A percentile compares a stretch with the other conserved stretches of the same genome.
Evolutionary conservation across 2,329 filamentous ascomycete genomes (phyloP).

Genomic region (Tolypocladium capitatum): DNA sequence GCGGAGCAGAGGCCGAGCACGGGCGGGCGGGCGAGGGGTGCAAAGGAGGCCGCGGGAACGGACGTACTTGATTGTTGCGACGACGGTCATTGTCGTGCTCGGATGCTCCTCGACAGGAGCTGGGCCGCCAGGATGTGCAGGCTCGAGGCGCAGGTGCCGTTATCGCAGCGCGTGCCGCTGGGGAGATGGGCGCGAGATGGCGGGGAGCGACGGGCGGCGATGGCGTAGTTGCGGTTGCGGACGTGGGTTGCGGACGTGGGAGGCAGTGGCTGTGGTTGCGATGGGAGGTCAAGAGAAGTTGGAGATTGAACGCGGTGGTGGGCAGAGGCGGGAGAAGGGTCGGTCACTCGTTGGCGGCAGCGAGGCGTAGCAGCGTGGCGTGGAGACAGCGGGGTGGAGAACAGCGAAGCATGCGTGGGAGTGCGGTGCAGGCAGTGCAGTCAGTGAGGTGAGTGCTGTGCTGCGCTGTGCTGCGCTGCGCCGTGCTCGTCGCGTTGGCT

Average conservation of each 20-base stretch:
- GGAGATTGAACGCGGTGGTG: background rate
- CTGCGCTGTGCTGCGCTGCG: background rate
- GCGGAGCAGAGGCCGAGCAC: background rate
- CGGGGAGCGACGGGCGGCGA: conserved; percentile 1
- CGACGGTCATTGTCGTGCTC: conserved; percentile 39
- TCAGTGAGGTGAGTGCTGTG: background rate
- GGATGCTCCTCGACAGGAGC: conserved; percentile 25
- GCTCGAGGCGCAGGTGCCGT: conserved; percentile 2
- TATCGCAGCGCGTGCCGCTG: conserved; percentile 12
- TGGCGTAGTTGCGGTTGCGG: background rate
- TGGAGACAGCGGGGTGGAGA: background rate
- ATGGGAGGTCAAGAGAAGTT: background rate
- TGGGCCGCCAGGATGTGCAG: conserved; percentile 4
- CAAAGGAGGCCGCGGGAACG: conserved; percentile 6
- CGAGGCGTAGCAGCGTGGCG: background rate
- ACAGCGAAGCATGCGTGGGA: background rate
- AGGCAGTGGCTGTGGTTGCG: conserved; percentile 1
- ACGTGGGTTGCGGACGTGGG: conserved; percentile 2
- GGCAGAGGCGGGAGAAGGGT: background rate
- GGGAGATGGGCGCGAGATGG: conserved; percentile 4
- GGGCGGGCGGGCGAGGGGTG: conserved; percentile 6
- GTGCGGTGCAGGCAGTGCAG: background rate
- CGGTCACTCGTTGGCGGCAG: background rate
- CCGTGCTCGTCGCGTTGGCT: background rate
- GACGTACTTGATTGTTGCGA: conserved; percentile 52